Evolutionary conservation across 1,284 basidiomycete genomes (phyloP).

Genomic region (Tilletia indica): DNA sequence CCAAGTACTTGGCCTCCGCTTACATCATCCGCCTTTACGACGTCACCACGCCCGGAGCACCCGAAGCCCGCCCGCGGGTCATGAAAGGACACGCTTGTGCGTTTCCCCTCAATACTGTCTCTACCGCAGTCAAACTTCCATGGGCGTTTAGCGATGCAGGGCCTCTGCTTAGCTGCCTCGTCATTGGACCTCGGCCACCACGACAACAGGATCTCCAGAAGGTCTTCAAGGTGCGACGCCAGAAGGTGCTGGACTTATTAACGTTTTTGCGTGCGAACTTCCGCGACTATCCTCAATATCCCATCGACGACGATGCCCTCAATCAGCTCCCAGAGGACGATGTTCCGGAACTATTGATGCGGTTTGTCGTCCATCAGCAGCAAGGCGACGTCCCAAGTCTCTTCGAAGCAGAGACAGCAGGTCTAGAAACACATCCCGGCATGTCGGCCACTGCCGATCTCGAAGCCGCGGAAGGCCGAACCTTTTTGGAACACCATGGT

Average conservation of each 20-base stretch:
- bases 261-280: not conserved
- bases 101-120: not conserved
- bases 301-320: not conserved
- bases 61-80: not conserved
- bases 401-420: not conserved
- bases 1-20: not conserved
- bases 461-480: not conserved
- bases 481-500: not conserved
- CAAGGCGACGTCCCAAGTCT: not conserved
- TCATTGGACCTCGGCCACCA: not conserved
- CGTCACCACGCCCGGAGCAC: not conserved
- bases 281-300: not conserved
- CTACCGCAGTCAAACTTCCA: not conserved
- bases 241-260: not conserved
- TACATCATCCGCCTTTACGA: slow-evolving; percentile 2
- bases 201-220: not conserved
- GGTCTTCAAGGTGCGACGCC: not conserved
- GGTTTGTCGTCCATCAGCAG: not conserved
- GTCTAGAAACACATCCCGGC: not conserved
- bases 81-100: not conserved
- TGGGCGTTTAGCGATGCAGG: no score
- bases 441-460: not conserved
- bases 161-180: no score
- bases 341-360: not conserved
- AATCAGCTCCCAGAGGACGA: not conserved